phyloP scores from a whole-genome alignment of 2,329 filamentous ascomycete species.

The Fusarium vanettenii region DNA sequence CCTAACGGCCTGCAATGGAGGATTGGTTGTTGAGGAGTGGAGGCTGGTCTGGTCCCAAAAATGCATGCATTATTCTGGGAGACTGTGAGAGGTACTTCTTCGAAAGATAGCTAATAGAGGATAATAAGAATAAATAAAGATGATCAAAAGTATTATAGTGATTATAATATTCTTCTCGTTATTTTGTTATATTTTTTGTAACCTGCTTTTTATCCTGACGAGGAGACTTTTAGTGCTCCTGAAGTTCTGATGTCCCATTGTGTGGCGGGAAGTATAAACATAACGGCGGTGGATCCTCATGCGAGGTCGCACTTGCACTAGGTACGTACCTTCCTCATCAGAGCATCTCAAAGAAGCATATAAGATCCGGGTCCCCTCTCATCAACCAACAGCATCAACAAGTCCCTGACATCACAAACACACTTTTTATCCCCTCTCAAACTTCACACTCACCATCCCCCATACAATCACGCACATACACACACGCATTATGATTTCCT shows the following conservation, averaged over 20 bases:
- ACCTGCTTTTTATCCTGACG: too few species aligned
- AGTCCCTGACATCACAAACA: neutral
- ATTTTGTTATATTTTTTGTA: too few species aligned
- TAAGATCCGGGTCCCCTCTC: constrained; percentile 23
- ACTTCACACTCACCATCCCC: neutral
- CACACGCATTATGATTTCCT: constrained; percentile 36
- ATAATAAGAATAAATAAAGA: too few species aligned
- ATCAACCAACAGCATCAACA: constrained; percentile 5
- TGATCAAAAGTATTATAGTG: too few species aligned
- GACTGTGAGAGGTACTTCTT: neutral
- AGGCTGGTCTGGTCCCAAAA: neutral
- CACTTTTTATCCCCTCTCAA: neutral
- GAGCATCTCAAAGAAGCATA: constrained; percentile 21
- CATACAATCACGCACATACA: neutral
- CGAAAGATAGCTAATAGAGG: too few species aligned
- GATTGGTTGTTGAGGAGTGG: neutral
- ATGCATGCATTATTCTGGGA: neutral
- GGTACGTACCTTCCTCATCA: constrained; percentile 5
- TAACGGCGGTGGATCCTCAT: neutral
- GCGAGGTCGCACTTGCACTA: neutral
- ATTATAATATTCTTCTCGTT: too few species aligned
- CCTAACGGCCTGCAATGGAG: neutral
- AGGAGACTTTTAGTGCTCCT: too few species aligned
- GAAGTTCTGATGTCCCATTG: too few species aligned
- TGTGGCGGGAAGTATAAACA: too few species aligned